These are phyloP conservation scores for Starmera stellimalicola DNA, from an alignment of 1,139 yeast genomes.

Conservation along the genomic window DNA sequence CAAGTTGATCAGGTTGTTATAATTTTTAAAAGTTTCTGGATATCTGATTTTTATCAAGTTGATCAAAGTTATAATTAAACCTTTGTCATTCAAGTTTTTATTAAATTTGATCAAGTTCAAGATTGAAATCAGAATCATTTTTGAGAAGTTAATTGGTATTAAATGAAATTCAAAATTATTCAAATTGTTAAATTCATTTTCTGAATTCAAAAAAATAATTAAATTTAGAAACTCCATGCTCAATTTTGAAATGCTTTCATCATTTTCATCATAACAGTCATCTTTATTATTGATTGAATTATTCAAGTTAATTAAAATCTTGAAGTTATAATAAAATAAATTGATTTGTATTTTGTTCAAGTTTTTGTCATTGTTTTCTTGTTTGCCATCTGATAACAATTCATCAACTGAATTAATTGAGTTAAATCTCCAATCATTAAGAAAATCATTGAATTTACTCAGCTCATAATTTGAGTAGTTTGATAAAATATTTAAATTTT, in stretches of 20 bases:
- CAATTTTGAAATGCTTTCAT: background rate
- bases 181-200: constrained; percentile 15
- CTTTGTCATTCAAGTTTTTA: constrained; percentile 2
- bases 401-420: background rate
- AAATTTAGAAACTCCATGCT: background rate
- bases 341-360: constrained; percentile 14
- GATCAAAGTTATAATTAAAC: constrained; percentile 6
- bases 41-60: constrained; percentile 12
- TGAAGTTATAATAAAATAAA: constrained; percentile 13
- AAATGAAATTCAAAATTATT: constrained; percentile 18
- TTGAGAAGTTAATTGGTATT: constrained; percentile 18
- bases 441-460: constrained; percentile 4
- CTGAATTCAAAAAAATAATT: constrained; percentile 9
- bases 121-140: constrained; percentile 13
- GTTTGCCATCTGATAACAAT: no score
- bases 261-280: background rate
- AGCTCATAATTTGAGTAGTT: background rate
- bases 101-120: constrained; percentile 7
- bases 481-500: constrained; percentile 10
- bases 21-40: constrained; percentile 17
- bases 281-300: background rate
- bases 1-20: constrained; percentile 11
- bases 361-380: no score
- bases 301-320: constrained; percentile 10
- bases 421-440: constrained; percentile 6